Evolutionary conservation across 2,329 filamentous ascomycete genomes (phyloP), one percentile per base, ranked within the genome.

Genomic region (Coleophoma eucalyptorum): DNA sequence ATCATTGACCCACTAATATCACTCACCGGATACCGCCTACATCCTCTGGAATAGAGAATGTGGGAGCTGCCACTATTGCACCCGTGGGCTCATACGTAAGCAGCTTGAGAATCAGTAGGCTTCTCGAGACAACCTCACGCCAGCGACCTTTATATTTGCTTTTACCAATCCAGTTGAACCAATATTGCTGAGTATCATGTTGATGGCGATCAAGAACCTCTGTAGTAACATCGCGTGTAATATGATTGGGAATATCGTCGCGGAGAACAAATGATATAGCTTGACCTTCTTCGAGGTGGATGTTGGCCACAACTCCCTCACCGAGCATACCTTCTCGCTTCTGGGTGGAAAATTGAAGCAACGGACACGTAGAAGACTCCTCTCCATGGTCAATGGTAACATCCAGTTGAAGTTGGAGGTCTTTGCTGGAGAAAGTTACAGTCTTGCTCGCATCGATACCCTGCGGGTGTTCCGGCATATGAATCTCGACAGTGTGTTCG

Each of bases 1-100:
- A 4, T 13, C 40, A 32, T 2, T 1, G n/a, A 16, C 3, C 43
- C 31, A 11, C 18, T 45, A 31, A 20, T 6, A 6, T 37, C 11
- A 47, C 63, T 58, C 58, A 75, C 72, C 75, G 67, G 11, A 72
- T 70, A 13, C 87, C 87, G 16, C 86, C 87, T 37, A 90, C 79
- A 46, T 86, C 84, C 64, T 91, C 87, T 0, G 87, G 87, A 1
- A 91, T 77, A 0, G 87, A 90, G 61, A 91, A 92, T 0, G 87
- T 91, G 0, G 88, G 87, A 1, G 87, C 79, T 1, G 87, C 88
- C 33, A 90, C 77, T 46, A 91, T 90, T 8, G 87, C 88, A 2
- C 88, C 87, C 0, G 87, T 91, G 0, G 87, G 87, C 61, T 91
- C 87, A 59, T 85, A 91, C 0, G 87, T 90, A 59, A 91, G 74